Evolutionary conservation across 805 yeast genomes (phyloP).

Genomic region (Suhomyces pyralidae): DNA sequence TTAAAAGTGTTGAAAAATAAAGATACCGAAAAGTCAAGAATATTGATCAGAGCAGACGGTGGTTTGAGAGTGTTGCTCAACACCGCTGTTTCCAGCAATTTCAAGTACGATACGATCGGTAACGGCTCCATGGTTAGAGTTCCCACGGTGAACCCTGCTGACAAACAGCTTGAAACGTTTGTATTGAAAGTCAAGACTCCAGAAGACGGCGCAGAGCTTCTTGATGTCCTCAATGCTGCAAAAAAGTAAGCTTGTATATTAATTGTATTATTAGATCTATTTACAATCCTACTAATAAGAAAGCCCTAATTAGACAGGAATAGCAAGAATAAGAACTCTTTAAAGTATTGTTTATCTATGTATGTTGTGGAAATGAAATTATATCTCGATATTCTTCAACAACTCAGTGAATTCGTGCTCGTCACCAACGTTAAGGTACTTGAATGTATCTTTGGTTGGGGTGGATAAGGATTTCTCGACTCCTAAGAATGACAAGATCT

Average conservation of each 20-base stretch:
- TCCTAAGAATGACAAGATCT: conserved; percentile 37
- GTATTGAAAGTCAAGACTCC: conserved; percentile 73
- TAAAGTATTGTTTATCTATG: too few relatives aligned
- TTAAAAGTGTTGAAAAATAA: conserved; percentile 66
- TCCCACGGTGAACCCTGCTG: conserved; percentile 53
- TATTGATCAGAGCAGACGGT: conserved; percentile 85
- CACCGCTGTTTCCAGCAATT: conserved; percentile 52
- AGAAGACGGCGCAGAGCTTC: conserved; percentile 59
- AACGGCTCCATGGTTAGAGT: conserved; percentile 65
- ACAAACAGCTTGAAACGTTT: conserved; percentile 60
- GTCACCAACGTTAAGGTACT: conserved; percentile 48
- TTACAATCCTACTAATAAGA: too few relatives aligned
- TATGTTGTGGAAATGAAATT: too few relatives aligned
- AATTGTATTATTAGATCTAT: conserved; percentile 1
- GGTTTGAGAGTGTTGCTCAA: conserved; percentile 77
- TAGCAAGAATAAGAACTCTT: too few relatives aligned
- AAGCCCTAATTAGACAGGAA: too few relatives aligned
- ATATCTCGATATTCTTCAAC: conserved; percentile 1
- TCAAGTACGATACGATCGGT: conserved; percentile 60
- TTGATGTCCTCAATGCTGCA: conserved; percentile 27
- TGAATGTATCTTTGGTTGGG: conserved; percentile 8
- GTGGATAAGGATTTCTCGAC: conserved; percentile 1
- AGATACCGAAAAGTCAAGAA: conserved; percentile 60
- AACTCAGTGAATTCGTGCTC: conserved; percentile 45
- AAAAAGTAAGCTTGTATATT: conserved; percentile 12